Evolutionary conservation across 2,329 filamentous ascomycete genomes (phyloP), one percentile per base, ranked within the genome.

Genomic region (Arthrobotrys sphaeroides): DNA sequence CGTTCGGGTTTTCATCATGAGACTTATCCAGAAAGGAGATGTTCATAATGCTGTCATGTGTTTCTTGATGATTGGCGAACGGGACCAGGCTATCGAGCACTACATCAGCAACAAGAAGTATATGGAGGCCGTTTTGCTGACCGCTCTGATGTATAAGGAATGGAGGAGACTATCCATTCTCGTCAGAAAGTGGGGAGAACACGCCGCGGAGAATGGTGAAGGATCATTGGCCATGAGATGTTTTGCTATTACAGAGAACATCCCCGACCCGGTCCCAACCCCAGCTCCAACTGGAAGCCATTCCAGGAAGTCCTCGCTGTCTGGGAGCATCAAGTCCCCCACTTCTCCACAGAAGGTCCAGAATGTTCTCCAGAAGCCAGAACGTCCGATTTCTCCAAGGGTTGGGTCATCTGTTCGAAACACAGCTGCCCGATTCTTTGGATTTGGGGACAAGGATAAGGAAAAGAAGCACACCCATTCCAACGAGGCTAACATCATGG

Each of bases 81-180:
- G 92, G 79, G 94, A 96, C 78, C 94, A 99, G 81, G 95, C 95
- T 0, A 94, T 99, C 73, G 95, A 99, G 82, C 91, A 97, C 28
- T 99, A 99, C 80, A 89, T 97, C 31, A 97, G 94, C 9, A 93
- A 95, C 78, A 93, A 90, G 82, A 90, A 90, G 80, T 96, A 90
- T 81, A 91, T 99, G 90, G 95, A 99, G 83, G 94, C 95, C 1
- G 86, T 98, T 31, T 87, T 99, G 12, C 86, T 99, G 78, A 91
- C 93, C 0, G 96, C 93, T 80, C 85, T 97, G 10, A 87, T 91
- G 24, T 93, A 90, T 79, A 93, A 94, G 0, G 94, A 97, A 74
- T 99, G 95, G 95, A 91, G 95, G 80, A 88, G 94, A 31, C 93
- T 97, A 82, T 90, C 91, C 10, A 91, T 91, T 79, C 88, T 99